Conservation (phyloP, 2,329 filamentous ascomycete genomes). For the Neurospora sp. region DNA sequence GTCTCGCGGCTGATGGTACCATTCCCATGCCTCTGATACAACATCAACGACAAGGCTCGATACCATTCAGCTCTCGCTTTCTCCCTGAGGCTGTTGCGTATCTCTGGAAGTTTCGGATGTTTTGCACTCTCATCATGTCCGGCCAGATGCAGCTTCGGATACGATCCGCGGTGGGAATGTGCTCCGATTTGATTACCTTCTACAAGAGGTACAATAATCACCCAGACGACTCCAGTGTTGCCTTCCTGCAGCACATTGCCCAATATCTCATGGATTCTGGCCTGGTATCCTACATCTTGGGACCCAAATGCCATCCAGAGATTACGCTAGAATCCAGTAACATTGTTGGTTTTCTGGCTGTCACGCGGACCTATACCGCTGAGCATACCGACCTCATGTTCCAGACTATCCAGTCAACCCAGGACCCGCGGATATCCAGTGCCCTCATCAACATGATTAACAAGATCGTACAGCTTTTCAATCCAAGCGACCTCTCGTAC, state of each 20-base stretch:
- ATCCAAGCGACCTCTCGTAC: constrained; percentile 45
- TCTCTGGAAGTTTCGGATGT: constrained; percentile 60
- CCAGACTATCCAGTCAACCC: constrained; percentile 70
- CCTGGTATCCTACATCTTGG: constrained; percentile 78
- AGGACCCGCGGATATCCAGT: constrained; percentile 75
- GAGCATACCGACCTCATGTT: constrained; percentile 73
- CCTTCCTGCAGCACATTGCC: constrained; percentile 58
- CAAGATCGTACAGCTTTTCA: constrained; percentile 38
- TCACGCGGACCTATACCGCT: constrained; percentile 63
- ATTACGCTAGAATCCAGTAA: constrained; percentile 74
- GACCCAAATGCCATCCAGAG: constrained; percentile 85
- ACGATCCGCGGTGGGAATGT: constrained; percentile 64
- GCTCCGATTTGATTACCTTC: constrained; percentile 55
- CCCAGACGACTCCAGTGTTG: constrained; percentile 26
- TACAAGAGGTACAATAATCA: constrained; percentile 50
- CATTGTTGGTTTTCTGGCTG: constrained; percentile 77
- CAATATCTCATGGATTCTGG: constrained; percentile 59
- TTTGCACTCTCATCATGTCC: constrained; percentile 66
- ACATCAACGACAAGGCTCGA: constrained; percentile 24
- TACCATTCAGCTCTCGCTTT: constrained; percentile 28
- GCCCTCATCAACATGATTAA: constrained; percentile 62
- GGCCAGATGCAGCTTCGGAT: constrained; percentile 88
- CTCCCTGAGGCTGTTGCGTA: constrained; percentile 42
- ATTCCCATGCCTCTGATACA: constrained; percentile 25
- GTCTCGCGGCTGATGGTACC: constrained; percentile 28